A percentile compares a stretch with the other conserved stretches of the same genome.
Evolutionary conservation across 805 yeast genomes (phyloP).

Genomic region (Pichia exigua): DNA sequence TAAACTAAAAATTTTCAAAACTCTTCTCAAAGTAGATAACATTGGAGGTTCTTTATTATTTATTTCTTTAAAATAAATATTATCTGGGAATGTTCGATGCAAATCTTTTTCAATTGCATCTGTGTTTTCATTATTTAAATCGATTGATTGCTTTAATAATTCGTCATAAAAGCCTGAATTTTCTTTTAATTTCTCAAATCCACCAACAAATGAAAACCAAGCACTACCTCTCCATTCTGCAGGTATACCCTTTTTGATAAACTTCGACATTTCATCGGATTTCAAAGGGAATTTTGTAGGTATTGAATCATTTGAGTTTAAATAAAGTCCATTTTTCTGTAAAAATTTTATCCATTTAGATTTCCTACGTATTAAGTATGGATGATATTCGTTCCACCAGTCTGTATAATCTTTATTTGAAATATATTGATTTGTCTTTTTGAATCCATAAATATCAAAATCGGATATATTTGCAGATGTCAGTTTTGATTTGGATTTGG

Average conservation of each 20-base stretch:
- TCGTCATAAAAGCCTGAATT: conserved; percentile 69
- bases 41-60: conserved; percentile 48
- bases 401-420: conserved; percentile 50
- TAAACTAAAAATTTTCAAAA: conserved; percentile 73
- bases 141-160: conserved; percentile 51
- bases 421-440: conserved; percentile 50
- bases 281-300: conserved; percentile 71
- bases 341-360: conserved; percentile 69
- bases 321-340: conserved; percentile 55
- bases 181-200: conserved; percentile 50
- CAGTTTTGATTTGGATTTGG: neutral
- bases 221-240: conserved; percentile 97
- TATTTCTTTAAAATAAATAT: conserved; percentile 56
- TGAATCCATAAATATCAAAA: conserved; percentile 83
- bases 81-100: conserved; percentile 93
- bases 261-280: conserved; percentile 70
- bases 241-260: conserved; percentile 87
- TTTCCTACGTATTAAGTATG: conserved; percentile 55
- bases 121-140: conserved; percentile 53
- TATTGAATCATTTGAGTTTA: conserved; percentile 31
- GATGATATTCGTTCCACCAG: conserved; percentile 71
- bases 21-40: conserved; percentile 69
- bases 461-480: conserved; percentile 16
- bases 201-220: conserved; percentile 93
- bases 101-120: conserved; percentile 93